Evolutionary conservation across 2,329 filamentous ascomycete species (phyloP), one percentile per base, ranked within the genome.

Genomic region (Talaromyces sp.): DNA sequence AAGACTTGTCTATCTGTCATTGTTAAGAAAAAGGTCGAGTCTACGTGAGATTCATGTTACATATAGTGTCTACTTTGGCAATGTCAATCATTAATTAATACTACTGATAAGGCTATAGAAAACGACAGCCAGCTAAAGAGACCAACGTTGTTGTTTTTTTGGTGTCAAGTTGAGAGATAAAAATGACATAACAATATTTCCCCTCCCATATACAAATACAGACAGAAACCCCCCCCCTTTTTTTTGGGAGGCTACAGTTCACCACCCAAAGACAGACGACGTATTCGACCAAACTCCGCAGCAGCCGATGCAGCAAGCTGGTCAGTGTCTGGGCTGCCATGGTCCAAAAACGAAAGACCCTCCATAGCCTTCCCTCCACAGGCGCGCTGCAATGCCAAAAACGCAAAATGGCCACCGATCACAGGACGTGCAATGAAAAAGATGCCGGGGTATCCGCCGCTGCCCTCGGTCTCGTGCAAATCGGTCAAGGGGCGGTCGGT

Each of bases 341-440:
- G 74, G 56, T 81, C 73, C 68, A 82, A 70, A 65, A 80, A 82
- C 27, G 71, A 72, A 66, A 91, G 75, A 0, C 83, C 86, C 23
- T 83, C 79, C 67, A 84, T 80, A 3, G 88, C 89, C 65, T 81
- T 82, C 2, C 90, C 90, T 2, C 85, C 87, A 77, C 92, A 96
- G 28, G 90, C 91, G 68, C 89, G 83, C 76, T 92, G 88, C 53
- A 96, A 77, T n/a, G 91, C 89, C 72, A 96, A 78, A 71, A 92
- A 91, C 2, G 91, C 89, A 80, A 95, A 96, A 77, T 95, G 91
- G 0, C 89, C 91, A 14, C 92, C 92, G 16, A 94, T 87, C 4
- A 96, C 92, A 0, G 92, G 92, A 50, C 92, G 79, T 1, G 91
- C 91, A 76, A 90, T 91, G 80, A 96, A 96, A 59, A 83, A 82